A percentile compares a stretch with the other conserved stretches of the same genome.
These are phyloP conservation scores for Scytalidium lignicola DNA, from an alignment of 2,329 filamentous ascomycete species.

Conservation along the genomic window DNA sequence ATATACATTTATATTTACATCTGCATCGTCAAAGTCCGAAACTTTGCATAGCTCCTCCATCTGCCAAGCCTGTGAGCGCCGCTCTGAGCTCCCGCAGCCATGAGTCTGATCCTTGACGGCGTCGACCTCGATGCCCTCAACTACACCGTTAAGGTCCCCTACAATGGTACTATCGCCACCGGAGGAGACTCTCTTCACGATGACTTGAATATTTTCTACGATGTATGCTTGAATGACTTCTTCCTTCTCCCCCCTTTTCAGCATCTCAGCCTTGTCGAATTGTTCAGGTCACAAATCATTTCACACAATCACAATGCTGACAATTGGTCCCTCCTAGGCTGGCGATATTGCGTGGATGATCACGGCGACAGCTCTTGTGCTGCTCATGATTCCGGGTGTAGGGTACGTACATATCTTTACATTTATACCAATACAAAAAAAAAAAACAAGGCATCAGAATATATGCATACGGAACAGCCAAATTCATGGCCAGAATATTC, in stretches of 20 bases:
- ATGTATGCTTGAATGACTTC: constrained; percentile 41
- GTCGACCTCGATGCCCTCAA: constrained; percentile 38
- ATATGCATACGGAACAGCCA: no score
- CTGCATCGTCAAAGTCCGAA: no score
- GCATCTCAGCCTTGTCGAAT: background rate
- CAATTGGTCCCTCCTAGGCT: constrained; percentile 40
- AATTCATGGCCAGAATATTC: no score
- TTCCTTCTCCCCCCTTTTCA: background rate
- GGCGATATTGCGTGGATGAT: constrained; percentile 87
- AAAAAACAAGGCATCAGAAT: no score
- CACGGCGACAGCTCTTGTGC: constrained; percentile 72
- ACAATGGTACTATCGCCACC: constrained; percentile 50
- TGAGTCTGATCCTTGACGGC: constrained; percentile 27
- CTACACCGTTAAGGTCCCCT: constrained; percentile 38
- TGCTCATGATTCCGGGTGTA: constrained; percentile 91
- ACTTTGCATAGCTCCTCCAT: no score
- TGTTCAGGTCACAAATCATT: no score
- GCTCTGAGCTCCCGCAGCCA: background rate
- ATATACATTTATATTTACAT: no score
- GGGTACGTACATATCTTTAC: constrained; percentile 43
- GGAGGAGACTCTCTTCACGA: constrained; percentile 56
- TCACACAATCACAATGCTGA: constrained; percentile 20
- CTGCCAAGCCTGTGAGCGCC: background rate
- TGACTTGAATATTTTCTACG: constrained; percentile 81
- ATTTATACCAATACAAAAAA: constrained; percentile 12